Base-by-base conservation (phyloP, 129 eudicot species). In the Oenanthe sinensis region DNA sequence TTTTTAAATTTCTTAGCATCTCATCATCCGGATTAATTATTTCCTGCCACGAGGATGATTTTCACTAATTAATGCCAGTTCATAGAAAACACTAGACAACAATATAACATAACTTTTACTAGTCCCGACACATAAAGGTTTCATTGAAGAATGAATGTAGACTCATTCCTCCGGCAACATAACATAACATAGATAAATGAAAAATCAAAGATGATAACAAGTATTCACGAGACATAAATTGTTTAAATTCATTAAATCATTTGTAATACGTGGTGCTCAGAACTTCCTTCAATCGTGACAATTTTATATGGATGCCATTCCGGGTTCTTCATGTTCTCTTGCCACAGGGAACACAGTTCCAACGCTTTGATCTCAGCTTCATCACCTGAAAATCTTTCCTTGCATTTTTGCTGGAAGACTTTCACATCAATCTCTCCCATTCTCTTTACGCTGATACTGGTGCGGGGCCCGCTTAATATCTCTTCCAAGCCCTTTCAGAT, bases 221-320 rank as follows among this genome's bases (percentile, higher is more conserved):
- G 45, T 70, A 39, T 19, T 12, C 19, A 19, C 10, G 13, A 33
- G 71, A 30, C 39, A 63, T 26, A 63, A 3, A 4, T 28, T 17
- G 15, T 17, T 33, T 7, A 40, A 16, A 42, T 15, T 4, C 26
- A 20, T 8, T 9, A 43, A 43, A 72, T 72, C 17, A 22, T 24
- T n/a, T 22, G 76, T 50, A 19, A 45, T 46, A 74, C 77, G 62
- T 74, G 22, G 8, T 10, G 33, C 33, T 58, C 67, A 45, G 55
- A 24, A 48, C 39, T 48, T 46, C 77, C 77, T 24, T 74, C 77
- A 74, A 48, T 24, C 9, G 22, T 17, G 22, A 74, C 8, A 48
- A 74, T 26, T 74, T 74, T 74, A 30, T n/a, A 74, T 46, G 77
- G 77, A 74, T 74, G 60, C 58, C 77, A 44, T 13, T 48, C 37